phyloP scores from a whole-genome alignment of 2,329 filamentous ascomycete species.

The Phoma sp. region DNA sequence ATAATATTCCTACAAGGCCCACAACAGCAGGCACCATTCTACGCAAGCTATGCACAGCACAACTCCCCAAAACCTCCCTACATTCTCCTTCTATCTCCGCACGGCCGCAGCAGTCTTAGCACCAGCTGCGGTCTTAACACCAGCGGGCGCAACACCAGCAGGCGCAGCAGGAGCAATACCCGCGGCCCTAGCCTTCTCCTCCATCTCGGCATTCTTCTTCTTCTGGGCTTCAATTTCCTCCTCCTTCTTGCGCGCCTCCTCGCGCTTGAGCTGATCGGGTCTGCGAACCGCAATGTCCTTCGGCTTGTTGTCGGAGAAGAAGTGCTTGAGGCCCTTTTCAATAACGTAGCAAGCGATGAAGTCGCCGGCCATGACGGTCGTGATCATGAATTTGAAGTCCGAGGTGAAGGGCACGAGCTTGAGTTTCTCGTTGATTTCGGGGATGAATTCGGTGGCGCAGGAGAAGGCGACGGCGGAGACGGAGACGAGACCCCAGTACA shows the following conservation, averaged over 20 bases:
- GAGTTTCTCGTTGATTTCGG: conserved; percentile 92
- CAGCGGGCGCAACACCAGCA: not conserved
- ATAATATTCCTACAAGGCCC: too few species aligned
- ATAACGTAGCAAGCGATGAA: conserved; percentile 87
- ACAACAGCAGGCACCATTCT: too few species aligned
- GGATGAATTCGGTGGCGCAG: conserved; percentile 93
- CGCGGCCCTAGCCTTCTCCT: conserved; percentile 33
- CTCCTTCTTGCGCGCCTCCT: conserved; percentile 71
- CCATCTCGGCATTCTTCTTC: conserved; percentile 43
- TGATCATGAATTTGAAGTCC: conserved; percentile 90
- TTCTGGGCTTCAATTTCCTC: conserved; percentile 54
- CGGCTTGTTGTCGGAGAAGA: conserved; percentile 90
- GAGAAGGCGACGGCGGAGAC: conserved; percentile 91
- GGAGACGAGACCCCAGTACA: conserved; percentile 95
- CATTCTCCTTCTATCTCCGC: too few species aligned
- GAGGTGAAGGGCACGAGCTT: conserved; percentile 87
- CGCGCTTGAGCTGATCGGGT: conserved; percentile 83
- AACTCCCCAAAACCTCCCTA: too few species aligned
- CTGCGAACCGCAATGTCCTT: conserved; percentile 91
- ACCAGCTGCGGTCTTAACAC: too few species aligned
- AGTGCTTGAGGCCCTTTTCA: conserved; percentile 81
- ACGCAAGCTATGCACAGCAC: too few species aligned
- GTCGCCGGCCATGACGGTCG: conserved; percentile 83
- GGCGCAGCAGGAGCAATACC: conserved; percentile 8
- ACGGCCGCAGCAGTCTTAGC: too few species aligned